A percentile compares a stretch with the other conserved stretches of the same genome.
These are phyloP conservation scores for Verticillium albo-atrum DNA, from an alignment of 2,329 filamentous ascomycete genomes.

Conservation along the genomic window DNA sequence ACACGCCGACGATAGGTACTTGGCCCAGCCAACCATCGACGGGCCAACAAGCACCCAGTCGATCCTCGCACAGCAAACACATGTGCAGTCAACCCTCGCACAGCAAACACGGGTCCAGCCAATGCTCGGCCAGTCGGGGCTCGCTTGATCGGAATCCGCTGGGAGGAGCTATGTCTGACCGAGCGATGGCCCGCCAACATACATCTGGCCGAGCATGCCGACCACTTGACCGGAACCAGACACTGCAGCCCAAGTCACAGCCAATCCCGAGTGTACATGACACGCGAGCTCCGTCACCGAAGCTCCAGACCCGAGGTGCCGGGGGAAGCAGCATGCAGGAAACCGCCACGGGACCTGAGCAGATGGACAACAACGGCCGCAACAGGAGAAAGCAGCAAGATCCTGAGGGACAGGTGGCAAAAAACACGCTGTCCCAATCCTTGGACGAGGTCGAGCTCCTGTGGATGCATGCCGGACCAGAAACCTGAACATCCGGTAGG, in stretches of 20 bases:
- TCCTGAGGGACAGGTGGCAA: background rate
- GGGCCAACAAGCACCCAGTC: background rate
- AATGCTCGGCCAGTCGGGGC: background rate
- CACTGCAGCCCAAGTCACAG: background rate
- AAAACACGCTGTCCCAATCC: constrained; percentile 2
- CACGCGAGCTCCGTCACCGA: background rate
- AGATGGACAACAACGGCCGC: background rate
- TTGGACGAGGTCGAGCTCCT: constrained; percentile 10
- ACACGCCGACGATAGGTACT: background rate
- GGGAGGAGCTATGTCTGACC: background rate
- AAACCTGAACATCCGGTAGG: background rate
- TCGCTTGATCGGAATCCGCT: background rate
- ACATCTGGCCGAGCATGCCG: background rate
- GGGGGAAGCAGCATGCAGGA: background rate
- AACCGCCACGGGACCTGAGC: background rate
- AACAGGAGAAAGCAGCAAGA: background rate
- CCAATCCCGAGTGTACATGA: background rate
- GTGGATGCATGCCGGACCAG: constrained; percentile 2
- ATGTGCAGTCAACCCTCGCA: background rate
- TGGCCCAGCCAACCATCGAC: background rate
- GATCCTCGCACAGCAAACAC: background rate
- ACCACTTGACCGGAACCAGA: background rate
- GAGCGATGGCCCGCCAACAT: background rate
- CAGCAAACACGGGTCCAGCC: background rate
- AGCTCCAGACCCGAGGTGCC: background rate